Percentiles rank a stretch among this genome's conserved stretches.
phyloP scores from a whole-genome alignment of 1,284 basidiomycete genomes.

The Ceratobasidium sp. region DNA sequence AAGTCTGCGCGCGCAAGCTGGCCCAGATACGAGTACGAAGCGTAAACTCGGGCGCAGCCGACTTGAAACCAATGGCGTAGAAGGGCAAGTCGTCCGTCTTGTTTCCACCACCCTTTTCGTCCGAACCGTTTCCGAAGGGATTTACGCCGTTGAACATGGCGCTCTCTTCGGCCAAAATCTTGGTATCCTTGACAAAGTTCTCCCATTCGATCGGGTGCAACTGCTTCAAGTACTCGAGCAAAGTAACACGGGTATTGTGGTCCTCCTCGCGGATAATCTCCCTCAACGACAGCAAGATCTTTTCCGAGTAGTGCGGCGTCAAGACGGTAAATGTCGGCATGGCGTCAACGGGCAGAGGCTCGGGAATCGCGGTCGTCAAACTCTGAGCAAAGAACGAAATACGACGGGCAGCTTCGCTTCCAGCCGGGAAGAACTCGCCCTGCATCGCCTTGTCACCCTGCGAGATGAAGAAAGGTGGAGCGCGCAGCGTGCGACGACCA shows the following conservation, averaged over 20 bases:
- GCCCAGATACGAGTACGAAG: conserved; percentile 99
- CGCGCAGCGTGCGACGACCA: conserved; percentile 85
- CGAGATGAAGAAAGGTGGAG: conserved; percentile 93
- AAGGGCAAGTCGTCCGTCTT: conserved; percentile 96
- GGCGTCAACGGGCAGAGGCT: conserved; percentile 88
- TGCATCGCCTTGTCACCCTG: conserved; percentile 83
- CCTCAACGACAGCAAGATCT: conserved; percentile 90
- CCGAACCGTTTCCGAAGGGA: conserved; percentile 70
- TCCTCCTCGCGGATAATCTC: conserved; percentile 98
- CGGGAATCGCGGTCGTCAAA: conserved; percentile 86
- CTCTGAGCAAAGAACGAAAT: conserved; percentile 98
- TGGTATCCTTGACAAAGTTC: conserved; percentile 99
- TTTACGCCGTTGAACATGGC: conserved; percentile 81
- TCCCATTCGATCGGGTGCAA: conserved; percentile 99
- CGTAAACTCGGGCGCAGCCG: conserved; percentile 96
- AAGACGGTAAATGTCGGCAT: conserved; percentile 98
- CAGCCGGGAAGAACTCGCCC: conserved; percentile 91
- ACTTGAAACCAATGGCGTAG: conserved; percentile 99
- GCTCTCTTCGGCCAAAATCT: conserved; percentile 97
- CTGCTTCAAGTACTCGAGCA: conserved; percentile 97
- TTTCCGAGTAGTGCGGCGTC: conserved; percentile 95
- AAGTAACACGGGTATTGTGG: conserved; percentile 91
- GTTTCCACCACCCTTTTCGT: conserved; percentile 81
- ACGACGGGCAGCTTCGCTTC: conserved; percentile 90
- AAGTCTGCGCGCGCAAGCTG: conserved; percentile 95